phyloP scores from a whole-genome alignment of 352 stramenopile genomes.

The Phytopythium kandeliae region DNA sequence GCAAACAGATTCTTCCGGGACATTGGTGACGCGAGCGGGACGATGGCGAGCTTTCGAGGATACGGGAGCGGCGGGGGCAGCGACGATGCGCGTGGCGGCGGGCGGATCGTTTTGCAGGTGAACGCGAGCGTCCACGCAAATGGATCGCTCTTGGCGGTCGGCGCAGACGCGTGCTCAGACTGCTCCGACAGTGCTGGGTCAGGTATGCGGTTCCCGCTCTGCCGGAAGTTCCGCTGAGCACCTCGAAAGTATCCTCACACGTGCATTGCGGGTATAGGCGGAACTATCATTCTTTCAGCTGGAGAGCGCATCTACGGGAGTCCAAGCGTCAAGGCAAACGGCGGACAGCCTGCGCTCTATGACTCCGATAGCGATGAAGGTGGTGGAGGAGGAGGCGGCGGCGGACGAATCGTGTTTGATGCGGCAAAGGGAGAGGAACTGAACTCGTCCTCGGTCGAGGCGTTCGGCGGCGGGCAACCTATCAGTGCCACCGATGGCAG shows the following conservation, averaged over 20 bases:
- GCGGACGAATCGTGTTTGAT: slow-evolving; percentile 50
- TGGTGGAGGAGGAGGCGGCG: slow-evolving; percentile 51
- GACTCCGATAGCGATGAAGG: slow-evolving; percentile 19
- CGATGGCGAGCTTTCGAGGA: slow-evolving; percentile 61
- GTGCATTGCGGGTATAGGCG: slow-evolving; percentile 12
- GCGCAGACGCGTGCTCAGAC: slow-evolving; percentile 37
- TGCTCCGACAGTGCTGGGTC: slow-evolving; percentile 60
- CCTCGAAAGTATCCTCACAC: not conserved
- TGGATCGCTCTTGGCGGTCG: slow-evolving; percentile 59
- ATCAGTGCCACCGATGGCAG: slow-evolving; percentile 14
- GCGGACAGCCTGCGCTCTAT: slow-evolving; percentile 39
- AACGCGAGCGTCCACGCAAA: slow-evolving; percentile 41
- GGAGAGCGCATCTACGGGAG: slow-evolving; percentile 33
- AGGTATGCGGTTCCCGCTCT: slow-evolving; percentile 15
- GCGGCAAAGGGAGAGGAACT: slow-evolving; percentile 35
- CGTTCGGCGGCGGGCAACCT: slow-evolving; percentile 41
- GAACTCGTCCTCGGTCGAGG: slow-evolving; percentile 28
- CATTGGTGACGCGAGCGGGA: slow-evolving; percentile 54
- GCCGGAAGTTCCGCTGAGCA: not conserved
- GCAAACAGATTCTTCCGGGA: slow-evolving; percentile 56
- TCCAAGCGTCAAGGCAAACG: slow-evolving; percentile 40
- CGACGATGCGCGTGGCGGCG: slow-evolving; percentile 53
- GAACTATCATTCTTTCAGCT: slow-evolving; percentile 39
- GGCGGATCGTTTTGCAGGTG: slow-evolving; percentile 43
- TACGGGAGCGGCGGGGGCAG: slow-evolving; percentile 78